A percentile compares a stretch with the other conserved stretches of the same genome.
These are phyloP conservation scores for Stachybotrys chlorohalonatus DNA, from an alignment of 2,329 filamentous ascomycete species.

Conservation along the genomic window DNA sequence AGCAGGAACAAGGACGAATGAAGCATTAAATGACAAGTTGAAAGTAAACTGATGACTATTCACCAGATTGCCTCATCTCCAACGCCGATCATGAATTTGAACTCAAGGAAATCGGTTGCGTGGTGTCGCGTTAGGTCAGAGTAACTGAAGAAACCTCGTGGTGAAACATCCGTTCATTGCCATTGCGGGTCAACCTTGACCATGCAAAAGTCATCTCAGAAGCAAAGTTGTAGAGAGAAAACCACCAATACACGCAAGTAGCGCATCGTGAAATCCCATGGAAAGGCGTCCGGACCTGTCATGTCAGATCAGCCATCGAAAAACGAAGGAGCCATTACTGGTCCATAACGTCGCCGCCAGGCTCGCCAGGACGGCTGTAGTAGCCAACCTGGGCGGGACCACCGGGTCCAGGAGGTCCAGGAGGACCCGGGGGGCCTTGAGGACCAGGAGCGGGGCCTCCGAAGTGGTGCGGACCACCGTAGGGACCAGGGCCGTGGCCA, in stretches of 20 bases:
- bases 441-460: constrained; percentile 33
- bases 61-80: constrained; percentile 27
- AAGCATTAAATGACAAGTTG: constrained; percentile 7
- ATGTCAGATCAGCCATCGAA: not conserved
- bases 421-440: constrained; percentile 30
- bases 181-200: constrained; percentile 7
- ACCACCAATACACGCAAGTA: not conserved
- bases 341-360: not conserved
- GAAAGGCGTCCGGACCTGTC: not conserved
- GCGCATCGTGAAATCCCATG: not conserved
- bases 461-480: constrained; percentile 35
- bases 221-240: not conserved
- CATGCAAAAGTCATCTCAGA: not conserved
- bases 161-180: constrained; percentile 15
- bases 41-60: constrained; percentile 28
- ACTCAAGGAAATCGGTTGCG: constrained; percentile 19
- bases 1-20: not conserved
- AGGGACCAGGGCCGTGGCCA: constrained; percentile 32
- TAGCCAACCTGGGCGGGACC: constrained; percentile 27
- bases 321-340: not conserved
- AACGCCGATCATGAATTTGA: constrained; percentile 30
- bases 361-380: not conserved
- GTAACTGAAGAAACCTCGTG: constrained; percentile 19
- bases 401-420: constrained; percentile 25
- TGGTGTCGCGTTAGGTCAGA: constrained; percentile 19